Conservation (phyloP, 2,329 filamentous ascomycete genomes). For the Aspergillus jensenii region DNA sequence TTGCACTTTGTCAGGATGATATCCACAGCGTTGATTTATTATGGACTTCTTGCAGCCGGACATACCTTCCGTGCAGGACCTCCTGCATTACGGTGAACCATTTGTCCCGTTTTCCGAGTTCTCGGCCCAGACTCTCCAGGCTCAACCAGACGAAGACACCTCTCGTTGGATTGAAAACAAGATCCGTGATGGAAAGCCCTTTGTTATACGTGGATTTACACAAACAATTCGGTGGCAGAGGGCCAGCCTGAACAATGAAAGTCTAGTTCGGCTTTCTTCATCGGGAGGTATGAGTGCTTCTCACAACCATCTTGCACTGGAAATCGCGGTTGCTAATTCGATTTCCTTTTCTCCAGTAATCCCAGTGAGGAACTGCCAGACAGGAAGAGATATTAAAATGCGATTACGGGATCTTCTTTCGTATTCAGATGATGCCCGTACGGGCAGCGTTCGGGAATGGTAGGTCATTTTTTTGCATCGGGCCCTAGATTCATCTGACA, state of each 20-base stretch:
- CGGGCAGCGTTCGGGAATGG: slow-evolving; percentile 14
- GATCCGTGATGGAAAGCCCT: slow-evolving; percentile 32
- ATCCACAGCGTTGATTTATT: not conserved
- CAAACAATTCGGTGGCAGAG: slow-evolving; percentile 29
- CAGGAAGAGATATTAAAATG: slow-evolving; percentile 33
- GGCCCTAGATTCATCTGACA: not conserved
- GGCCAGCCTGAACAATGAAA: slow-evolving; percentile 28
- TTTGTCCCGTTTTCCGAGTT: slow-evolving; percentile 24
- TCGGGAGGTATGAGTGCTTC: slow-evolving; percentile 28
- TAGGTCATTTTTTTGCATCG: slow-evolving; percentile 26
- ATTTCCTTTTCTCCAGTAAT: slow-evolving; percentile 23
- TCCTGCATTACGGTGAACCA: slow-evolving; percentile 14
- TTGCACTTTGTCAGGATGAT: not conserved
- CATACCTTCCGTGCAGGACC: slow-evolving; percentile 8
- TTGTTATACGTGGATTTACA: slow-evolving; percentile 36
- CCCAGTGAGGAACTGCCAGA: slow-evolving; percentile 35
- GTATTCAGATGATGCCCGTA: slow-evolving; percentile 3
- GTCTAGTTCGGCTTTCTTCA: slow-evolving; percentile 31
- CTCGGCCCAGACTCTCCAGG: slow-evolving; percentile 9
- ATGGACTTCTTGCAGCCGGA: slow-evolving; percentile 10
- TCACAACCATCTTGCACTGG: not conserved
- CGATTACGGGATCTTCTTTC: slow-evolving; percentile 32
- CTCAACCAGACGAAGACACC: slow-evolving; percentile 3
- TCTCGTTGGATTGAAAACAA: slow-evolving; percentile 30
- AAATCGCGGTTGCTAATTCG: not conserved